phyloP scores from a whole-genome alignment of 164 flowering plant genomes.

The Vitis amurensis region DNA sequence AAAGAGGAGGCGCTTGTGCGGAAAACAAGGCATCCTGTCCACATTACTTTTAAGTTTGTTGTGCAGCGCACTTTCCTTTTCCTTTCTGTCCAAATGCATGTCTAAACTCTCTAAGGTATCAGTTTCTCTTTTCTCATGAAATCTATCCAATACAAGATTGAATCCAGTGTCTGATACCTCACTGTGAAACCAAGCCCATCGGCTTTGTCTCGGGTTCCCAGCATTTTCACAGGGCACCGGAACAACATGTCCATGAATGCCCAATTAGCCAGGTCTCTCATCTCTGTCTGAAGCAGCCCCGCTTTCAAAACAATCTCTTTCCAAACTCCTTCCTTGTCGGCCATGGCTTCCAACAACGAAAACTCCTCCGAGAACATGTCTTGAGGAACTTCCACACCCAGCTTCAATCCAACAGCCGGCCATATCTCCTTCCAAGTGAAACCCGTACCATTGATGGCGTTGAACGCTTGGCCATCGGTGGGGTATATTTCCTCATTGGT shows the following conservation, averaged over 20 bases:
- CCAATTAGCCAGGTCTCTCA: conserved; percentile 85
- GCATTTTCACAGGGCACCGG: conserved; percentile 56
- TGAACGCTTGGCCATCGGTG: conserved; percentile 56
- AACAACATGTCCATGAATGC: conserved; percentile 63
- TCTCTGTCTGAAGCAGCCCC: conserved; percentile 46
- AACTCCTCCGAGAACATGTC: conserved; percentile 40
- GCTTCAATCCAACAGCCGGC: conserved; percentile 49
- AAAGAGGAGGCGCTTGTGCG: conserved; percentile 3
- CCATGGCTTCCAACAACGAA: conserved; percentile 41
- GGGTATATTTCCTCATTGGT: conserved; percentile 20
- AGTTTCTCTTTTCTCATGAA: conserved; percentile 65
- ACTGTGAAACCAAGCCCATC: conserved; percentile 56
- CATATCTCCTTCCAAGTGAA: conserved; percentile 84
- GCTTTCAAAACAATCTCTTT: conserved; percentile 59
- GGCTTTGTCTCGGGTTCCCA: conserved; percentile 55
- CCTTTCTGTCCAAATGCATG: too few species aligned
- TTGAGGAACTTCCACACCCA: conserved; percentile 35
- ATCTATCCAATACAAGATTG: conserved; percentile 76
- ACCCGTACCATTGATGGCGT: conserved; percentile 55
- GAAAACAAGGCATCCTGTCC: conserved; percentile 1
- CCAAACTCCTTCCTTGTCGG: conserved; percentile 59
- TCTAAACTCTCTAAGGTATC: conserved; percentile 46
- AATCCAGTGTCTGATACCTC: conserved; percentile 45
- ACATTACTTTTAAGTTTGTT: too few species aligned
- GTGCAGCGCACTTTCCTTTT: too few species aligned